Percentiles rank a stretch among this genome's conserved stretches.
These are phyloP conservation scores for Lolium multiflorum DNA, from an alignment of 176 grass and related monocot genomes.

Conservation along the genomic window DNA sequence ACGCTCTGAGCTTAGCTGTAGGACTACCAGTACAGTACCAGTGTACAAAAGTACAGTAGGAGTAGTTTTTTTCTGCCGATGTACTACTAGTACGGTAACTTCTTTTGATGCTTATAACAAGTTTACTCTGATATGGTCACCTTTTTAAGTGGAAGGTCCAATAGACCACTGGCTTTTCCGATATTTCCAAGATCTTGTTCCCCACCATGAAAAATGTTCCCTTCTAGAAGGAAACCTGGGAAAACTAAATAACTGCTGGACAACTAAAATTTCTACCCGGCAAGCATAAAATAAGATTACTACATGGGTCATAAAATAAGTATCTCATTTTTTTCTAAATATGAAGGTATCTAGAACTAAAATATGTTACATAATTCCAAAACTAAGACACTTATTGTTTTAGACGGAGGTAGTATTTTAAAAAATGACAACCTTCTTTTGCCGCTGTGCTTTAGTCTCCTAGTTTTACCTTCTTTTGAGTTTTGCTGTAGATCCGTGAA, in stretches of 20 bases:
- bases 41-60: background rate
- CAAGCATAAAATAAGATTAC: conserved; percentile 7
- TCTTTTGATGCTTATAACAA: too few relatives aligned
- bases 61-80: too few relatives aligned
- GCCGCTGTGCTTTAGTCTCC: too few relatives aligned
- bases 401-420: too few relatives aligned
- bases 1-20: background rate
- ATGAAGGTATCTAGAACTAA: too few relatives aligned
- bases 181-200: background rate
- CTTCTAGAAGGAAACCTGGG: background rate
- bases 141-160: background rate
- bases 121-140: background rate
- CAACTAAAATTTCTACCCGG: background rate
- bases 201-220: background rate
- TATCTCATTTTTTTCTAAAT: too few relatives aligned
- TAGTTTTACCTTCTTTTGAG: too few relatives aligned
- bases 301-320: too few relatives aligned
- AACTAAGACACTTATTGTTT: too few relatives aligned
- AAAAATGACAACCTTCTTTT: too few relatives aligned
- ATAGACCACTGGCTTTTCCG: background rate
- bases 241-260: background rate
- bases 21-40: background rate
- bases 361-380: too few relatives aligned
- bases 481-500: too few relatives aligned
- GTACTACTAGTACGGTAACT: background rate